Evolutionary conservation across 2,329 filamentous ascomycete genomes (phyloP).

Genomic region (Ceratocystiopsis sp.): DNA sequence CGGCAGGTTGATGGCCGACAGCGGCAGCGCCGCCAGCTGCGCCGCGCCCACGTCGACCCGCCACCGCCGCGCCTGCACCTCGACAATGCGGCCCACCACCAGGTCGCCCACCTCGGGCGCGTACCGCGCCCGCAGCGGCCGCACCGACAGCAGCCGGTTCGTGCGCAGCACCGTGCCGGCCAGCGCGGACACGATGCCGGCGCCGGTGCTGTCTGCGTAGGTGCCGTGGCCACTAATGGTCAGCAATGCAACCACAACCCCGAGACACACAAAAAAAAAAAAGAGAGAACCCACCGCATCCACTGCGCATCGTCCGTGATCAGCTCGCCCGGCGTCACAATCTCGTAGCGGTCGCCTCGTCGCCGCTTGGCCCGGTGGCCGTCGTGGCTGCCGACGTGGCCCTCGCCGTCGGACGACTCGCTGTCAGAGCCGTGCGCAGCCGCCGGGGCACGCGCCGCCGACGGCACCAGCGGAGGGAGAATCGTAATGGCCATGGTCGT

Average conservation of each 20-base stretch:
- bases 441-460: background rate
- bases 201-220: conserved; percentile 45
- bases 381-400: conserved; percentile 21
- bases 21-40: conserved; percentile 67
- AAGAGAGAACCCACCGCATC: conserved; percentile 49
- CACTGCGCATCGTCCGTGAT: conserved; percentile 89
- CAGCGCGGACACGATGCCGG: conserved; percentile 72
- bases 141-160: conserved; percentile 90
- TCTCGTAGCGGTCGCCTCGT: conserved; percentile 22
- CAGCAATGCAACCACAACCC: no score
- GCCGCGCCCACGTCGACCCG: conserved; percentile 85
- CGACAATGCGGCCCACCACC: conserved; percentile 81
- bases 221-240: conserved; percentile 71
- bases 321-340: conserved; percentile 77
- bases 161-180: conserved; percentile 83
- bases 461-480: conserved; percentile 19
- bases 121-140: conserved; percentile 81
- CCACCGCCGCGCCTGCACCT: conserved; percentile 89
- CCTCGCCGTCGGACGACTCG: conserved; percentile 27
- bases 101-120: conserved; percentile 92
- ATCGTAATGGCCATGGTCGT: conserved; percentile 30
- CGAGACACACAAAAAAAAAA: background rate
- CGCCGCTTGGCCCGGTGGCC: conserved; percentile 22
- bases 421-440: conserved; percentile 10
- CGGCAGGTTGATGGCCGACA: conserved; percentile 84